These are phyloP conservation scores for Beauveria varroae DNA, from an alignment of 2,329 filamentous ascomycete genomes.

Conservation along the genomic window DNA sequence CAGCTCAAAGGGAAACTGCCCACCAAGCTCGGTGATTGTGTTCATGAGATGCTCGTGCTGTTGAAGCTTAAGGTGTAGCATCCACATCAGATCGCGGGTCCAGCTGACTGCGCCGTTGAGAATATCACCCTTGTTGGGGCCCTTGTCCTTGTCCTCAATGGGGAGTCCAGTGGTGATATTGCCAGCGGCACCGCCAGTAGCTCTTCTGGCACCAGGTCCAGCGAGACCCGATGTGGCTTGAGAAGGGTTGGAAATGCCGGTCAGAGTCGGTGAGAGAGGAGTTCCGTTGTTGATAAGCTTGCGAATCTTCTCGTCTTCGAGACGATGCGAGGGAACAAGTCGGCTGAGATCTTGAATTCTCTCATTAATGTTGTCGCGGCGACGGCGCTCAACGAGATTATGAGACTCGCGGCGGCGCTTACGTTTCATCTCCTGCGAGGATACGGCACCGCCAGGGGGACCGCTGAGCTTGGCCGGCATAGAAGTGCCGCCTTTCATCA, in stretches of 20 bases:
- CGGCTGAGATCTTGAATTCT: conserved; percentile 94
- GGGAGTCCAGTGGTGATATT: conserved; percentile 91
- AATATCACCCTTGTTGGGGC: conserved; percentile 97
- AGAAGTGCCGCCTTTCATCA: conserved; percentile 81
- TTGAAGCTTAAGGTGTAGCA: conserved; percentile 80
- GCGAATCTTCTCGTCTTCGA: conserved; percentile 95
- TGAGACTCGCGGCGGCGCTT: conserved; percentile 88
- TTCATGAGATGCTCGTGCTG: conserved; percentile 84
- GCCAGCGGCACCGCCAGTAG: conserved; percentile 59
- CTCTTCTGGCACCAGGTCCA: conserved; percentile 74
- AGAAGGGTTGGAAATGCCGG: conserved; percentile 59
- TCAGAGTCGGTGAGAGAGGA: conserved; percentile 75
- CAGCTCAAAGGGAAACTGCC: conserved; percentile 69
- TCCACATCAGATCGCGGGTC: conserved; percentile 98
- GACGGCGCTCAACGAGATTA: conserved; percentile 89
- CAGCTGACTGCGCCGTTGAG: conserved; percentile 95
- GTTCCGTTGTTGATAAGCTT: conserved; percentile 92
- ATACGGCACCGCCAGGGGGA: conserved; percentile 36
- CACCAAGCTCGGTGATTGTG: conserved; percentile 63
- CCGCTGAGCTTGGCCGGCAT: conserved; percentile 77
- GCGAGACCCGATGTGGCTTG: conserved; percentile 81
- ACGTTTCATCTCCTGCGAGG: conserved; percentile 88
- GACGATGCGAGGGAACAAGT: conserved; percentile 80
- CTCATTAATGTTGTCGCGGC: conserved; percentile 97
- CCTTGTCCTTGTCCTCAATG: conserved; percentile 95